These are phyloP conservation scores for Aspergillus novofumigatus DNA, from an alignment of 2,329 filamentous ascomycete genomes.

Conservation along the genomic window DNA sequence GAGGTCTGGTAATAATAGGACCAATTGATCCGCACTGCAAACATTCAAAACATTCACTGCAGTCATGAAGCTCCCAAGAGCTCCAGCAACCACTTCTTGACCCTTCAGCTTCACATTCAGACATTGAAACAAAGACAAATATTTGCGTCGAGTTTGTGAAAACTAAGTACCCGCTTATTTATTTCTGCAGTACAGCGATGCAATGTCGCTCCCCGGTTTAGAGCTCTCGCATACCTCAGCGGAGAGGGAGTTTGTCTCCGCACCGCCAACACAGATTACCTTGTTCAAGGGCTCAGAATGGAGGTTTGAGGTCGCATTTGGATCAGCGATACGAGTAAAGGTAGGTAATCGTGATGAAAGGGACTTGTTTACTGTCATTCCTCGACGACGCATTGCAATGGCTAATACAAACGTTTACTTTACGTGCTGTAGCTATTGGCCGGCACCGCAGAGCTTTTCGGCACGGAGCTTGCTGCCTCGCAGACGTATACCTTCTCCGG, in stretches of 20 bases:
- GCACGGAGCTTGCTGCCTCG: constrained; percentile 81
- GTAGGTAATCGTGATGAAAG: constrained; percentile 28
- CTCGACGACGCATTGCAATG: background rate
- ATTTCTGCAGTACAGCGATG: constrained; percentile 14
- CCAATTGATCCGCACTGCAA: constrained; percentile 10
- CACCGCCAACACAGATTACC: constrained; percentile 44
- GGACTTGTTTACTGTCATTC: background rate
- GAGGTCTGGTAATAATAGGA: background rate
- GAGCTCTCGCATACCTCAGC: constrained; percentile 63
- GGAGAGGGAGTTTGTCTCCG: constrained; percentile 34
- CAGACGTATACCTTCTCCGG: constrained; percentile 77
- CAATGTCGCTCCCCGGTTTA: constrained; percentile 71
- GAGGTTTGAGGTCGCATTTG: constrained; percentile 68
- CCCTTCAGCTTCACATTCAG: background rate
- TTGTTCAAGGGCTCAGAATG: constrained; percentile 69
- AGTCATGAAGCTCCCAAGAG: constrained; percentile 1
- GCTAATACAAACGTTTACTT: background rate
- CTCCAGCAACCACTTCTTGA: background rate
- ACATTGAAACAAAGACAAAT: background rate
- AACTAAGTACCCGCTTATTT: background rate
- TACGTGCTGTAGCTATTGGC: constrained; percentile 55
- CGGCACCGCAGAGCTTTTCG: constrained; percentile 89
- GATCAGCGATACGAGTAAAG: constrained; percentile 50
- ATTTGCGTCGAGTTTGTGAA: background rate
- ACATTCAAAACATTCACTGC: constrained; percentile 18